A percentile compares a stretch with the other conserved stretches of the same genome.
phyloP scores from a whole-genome alignment of 2,329 filamentous ascomycete species.

The Samsoniella hepiali region DNA sequence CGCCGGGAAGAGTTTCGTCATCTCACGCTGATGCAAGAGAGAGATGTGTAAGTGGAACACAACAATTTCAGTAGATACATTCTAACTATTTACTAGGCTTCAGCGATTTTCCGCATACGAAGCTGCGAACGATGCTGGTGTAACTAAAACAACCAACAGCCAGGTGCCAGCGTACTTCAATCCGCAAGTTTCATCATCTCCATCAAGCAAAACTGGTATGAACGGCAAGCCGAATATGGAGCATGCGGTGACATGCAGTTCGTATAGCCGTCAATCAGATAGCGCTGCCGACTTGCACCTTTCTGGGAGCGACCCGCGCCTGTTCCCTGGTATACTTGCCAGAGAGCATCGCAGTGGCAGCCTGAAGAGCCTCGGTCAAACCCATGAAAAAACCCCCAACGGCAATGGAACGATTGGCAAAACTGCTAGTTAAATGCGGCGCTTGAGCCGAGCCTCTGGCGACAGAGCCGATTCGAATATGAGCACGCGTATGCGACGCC shows the following conservation, averaged over 20 bases:
- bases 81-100: slow-evolving; percentile 31
- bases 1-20: slow-evolving; percentile 86
- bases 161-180: not conserved
- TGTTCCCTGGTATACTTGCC: slow-evolving; percentile 69
- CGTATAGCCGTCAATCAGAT: not conserved
- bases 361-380: slow-evolving; percentile 30
- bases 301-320: slow-evolving; percentile 60
- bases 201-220: not conserved
- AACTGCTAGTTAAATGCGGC: not conserved
- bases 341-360: slow-evolving; percentile 45
- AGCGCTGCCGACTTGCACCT: slow-evolving; percentile 45
- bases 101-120: slow-evolving; percentile 42
- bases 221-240: slow-evolving; percentile 8
- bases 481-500: not conserved
- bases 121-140: not conserved
- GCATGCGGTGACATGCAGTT: not conserved
- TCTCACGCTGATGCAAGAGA: slow-evolving; percentile 79
- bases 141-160: not conserved
- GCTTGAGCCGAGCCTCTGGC: no score
- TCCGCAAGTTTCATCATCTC: not conserved
- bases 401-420: not conserved
- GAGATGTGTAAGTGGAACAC: slow-evolving; percentile 65
- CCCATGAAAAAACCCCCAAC: slow-evolving; percentile 21
- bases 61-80: not conserved
- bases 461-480: not conserved